Percentiles rank a stretch among this genome's conserved stretches.
Evolutionary conservation across 805 yeast genomes (phyloP).

Genomic region (Candida yuanshanica): DNA sequence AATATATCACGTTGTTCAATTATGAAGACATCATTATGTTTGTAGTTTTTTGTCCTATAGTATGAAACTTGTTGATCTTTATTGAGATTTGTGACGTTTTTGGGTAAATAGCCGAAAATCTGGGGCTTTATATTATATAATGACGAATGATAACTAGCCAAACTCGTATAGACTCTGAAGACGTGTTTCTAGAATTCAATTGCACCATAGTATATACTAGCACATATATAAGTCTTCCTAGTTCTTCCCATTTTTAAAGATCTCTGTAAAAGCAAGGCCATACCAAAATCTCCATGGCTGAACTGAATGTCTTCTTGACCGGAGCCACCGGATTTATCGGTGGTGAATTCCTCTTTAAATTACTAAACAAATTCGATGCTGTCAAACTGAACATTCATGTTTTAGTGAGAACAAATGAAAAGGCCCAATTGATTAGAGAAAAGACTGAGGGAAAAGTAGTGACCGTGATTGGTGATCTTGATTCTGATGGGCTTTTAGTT

Average conservation of each 20-base stretch:
- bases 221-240: too few relatives aligned
- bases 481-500: slow-evolving; percentile 14
- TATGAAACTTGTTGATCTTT: not conserved
- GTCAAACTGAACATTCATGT: slow-evolving; percentile 16
- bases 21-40: not conserved
- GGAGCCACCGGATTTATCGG: slow-evolving; percentile 36
- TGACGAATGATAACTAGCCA: too few relatives aligned
- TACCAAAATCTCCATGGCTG: not conserved
- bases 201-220: too few relatives aligned
- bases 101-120: too few relatives aligned
- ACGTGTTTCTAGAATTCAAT: too few relatives aligned
- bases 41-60: too few relatives aligned
- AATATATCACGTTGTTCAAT: not conserved
- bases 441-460: slow-evolving; percentile 15
- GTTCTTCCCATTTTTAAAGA: too few relatives aligned
- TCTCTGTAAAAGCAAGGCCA: too few relatives aligned
- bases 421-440: slow-evolving; percentile 12
- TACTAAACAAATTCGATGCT: slow-evolving; percentile 14
- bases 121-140: too few relatives aligned
- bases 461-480: slow-evolving; percentile 24
- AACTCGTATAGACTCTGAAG: too few relatives aligned
- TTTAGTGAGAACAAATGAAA: slow-evolving; percentile 21
- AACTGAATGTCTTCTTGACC: slow-evolving; percentile 6
- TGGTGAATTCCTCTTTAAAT: slow-evolving; percentile 24
- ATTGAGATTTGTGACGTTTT: too few relatives aligned